These are phyloP conservation scores for Meredithiella fracta DNA, from an alignment of 2,329 filamentous ascomycete species.

Conservation along the genomic window DNA sequence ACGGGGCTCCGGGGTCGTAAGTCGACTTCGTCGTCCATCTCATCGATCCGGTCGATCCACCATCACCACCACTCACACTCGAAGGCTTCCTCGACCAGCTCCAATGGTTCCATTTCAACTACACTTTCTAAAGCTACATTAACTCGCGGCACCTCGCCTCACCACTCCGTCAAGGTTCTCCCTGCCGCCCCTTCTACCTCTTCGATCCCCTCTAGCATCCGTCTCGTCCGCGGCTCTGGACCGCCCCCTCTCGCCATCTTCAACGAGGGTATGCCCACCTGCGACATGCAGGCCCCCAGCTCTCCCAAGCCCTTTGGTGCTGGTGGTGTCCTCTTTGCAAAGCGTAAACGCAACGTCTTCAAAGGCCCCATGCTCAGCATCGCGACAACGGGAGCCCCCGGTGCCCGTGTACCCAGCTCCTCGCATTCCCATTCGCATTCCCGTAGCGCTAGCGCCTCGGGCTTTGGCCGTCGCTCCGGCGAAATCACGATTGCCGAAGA, in stretches of 20 bases:
- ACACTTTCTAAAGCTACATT: conserved; percentile 50
- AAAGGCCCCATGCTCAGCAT: conserved; percentile 58
- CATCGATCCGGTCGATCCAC: conserved; percentile 80
- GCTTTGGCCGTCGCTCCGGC: conserved; percentile 49
- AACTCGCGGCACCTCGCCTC: conserved; percentile 54
- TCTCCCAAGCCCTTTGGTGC: conserved; percentile 40
- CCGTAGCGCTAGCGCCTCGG: conserved; percentile 45
- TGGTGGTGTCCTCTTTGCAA: conserved; percentile 57
- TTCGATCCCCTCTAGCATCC: conserved; percentile 70
- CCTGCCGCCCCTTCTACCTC: conserved; percentile 67
- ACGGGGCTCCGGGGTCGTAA: conserved; percentile 76
- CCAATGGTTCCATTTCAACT: conserved; percentile 54
- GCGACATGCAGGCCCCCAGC: conserved; percentile 27
- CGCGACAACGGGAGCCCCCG: conserved; percentile 10
- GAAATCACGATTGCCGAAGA: conserved; percentile 60
- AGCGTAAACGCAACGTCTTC: conserved; percentile 65
- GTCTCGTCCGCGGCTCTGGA: conserved; percentile 51
- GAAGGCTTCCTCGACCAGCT: conserved; percentile 87
- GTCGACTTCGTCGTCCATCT: conserved; percentile 89
- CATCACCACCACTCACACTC: conserved; percentile 77
- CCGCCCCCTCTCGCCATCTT: conserved; percentile 36
- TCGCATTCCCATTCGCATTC: conserved; percentile 29
- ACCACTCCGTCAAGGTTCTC: conserved; percentile 86
- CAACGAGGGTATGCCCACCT: conserved; percentile 38
- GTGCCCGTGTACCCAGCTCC: conserved; percentile 20